phyloP scores from a whole-genome alignment of 2,329 filamentous ascomycete genomes.

The Microdochium nivale region DNA sequence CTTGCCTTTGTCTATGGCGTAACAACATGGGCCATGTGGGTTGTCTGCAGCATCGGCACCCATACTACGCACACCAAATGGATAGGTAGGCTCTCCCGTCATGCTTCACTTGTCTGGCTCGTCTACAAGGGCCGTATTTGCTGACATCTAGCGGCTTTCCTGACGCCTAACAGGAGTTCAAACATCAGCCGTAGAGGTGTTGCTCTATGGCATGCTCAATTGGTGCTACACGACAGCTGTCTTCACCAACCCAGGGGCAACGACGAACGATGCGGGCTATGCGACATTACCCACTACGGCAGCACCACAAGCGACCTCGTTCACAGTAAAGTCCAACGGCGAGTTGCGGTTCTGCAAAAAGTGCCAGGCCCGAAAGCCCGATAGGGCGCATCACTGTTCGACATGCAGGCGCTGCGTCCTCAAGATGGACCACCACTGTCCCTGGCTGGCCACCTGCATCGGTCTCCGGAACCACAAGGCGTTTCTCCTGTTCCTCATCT shows the following conservation, averaged over 20 bases:
- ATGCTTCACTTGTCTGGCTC: neutral
- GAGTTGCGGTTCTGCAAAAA: conserved; percentile 92
- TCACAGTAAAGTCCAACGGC: conserved; percentile 89
- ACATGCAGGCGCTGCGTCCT: conserved; percentile 89
- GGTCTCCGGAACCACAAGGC: conserved; percentile 93
- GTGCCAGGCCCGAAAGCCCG: conserved; percentile 88
- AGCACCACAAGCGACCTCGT: conserved; percentile 53
- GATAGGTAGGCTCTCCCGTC: conserved; percentile 39
- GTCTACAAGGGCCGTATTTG: conserved; percentile 3
- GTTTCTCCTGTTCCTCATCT: conserved; percentile 85
- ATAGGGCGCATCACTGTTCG: conserved; percentile 93
- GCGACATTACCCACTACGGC: conserved; percentile 72
- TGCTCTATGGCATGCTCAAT: conserved; percentile 72
- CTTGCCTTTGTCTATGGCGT: conserved; percentile 80
- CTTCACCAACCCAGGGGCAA: conserved; percentile 79
- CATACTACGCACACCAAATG: conserved; percentile 41
- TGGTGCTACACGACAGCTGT: conserved; percentile 89
- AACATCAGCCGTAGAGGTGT: conserved; percentile 54
- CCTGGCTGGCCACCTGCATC: conserved; percentile 94
- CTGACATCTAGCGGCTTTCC: conserved; percentile 8
- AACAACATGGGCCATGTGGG: conserved; percentile 92
- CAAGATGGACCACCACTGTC: conserved; percentile 99
- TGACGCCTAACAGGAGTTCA: conserved; percentile 31
- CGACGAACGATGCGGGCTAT: conserved; percentile 60
- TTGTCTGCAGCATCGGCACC: conserved; percentile 66